phyloP scores from a whole-genome alignment of 768 basidiomycete genomes.

The Rhodotorula paludigena region DNA sequence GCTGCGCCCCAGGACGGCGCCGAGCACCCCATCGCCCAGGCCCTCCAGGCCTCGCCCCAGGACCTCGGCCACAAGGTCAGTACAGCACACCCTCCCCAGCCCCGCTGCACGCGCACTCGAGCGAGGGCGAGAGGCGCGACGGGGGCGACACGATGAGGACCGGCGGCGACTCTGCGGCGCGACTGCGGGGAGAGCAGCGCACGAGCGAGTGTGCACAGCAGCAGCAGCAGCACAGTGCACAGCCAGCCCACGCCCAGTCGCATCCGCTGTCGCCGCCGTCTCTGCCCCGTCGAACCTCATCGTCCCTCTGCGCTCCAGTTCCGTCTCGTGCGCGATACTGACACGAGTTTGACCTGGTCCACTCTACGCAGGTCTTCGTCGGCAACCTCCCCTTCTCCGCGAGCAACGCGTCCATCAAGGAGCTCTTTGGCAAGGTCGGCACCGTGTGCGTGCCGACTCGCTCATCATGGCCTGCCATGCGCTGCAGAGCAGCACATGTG shows the following conservation, averaged over 20 bases:
- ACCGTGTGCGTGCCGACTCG: conserved; percentile 65
- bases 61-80: conserved; percentile 40
- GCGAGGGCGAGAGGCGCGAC: too few relatives aligned
- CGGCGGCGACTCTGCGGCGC: too few relatives aligned
- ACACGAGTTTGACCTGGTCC: neutral
- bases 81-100: too few relatives aligned
- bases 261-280: too few relatives aligned
- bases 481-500: too few relatives aligned
- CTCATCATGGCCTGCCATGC: neutral
- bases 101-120: too few relatives aligned
- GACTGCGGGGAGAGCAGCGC: too few relatives aligned
- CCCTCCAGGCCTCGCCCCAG: conserved; percentile 33
- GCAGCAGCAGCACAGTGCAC: too few relatives aligned
- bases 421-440: conserved; percentile 83
- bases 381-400: conserved; percentile 93
- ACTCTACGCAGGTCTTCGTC: conserved; percentile 67
- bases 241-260: too few relatives aligned
- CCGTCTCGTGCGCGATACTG: neutral
- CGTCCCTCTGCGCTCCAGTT: neutral
- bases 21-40: conserved; percentile 26
- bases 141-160: too few relatives aligned
- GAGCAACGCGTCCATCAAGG: conserved; percentile 88
- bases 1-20: neutral
- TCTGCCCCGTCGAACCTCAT: too few relatives aligned
- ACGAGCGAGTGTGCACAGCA: too few relatives aligned